Conservation (phyloP, 352 stramenopile species). For the Phytopythium oedochilum region DNA sequence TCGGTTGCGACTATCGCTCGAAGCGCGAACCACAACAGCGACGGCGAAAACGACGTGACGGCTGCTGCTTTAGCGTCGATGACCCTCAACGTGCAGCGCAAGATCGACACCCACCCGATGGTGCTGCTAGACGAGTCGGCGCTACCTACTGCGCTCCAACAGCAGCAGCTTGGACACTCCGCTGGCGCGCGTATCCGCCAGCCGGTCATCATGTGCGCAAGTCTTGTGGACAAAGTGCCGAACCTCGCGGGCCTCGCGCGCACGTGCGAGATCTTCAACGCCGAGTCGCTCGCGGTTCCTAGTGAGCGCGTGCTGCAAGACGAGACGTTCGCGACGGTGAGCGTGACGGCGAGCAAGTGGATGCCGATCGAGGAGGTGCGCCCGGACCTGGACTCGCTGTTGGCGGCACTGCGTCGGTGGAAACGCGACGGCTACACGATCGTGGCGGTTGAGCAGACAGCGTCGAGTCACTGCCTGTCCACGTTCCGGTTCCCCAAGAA, state of each 20-base stretch:
- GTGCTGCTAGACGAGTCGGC: conserved; percentile 52
- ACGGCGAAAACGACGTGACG: neutral
- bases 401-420: conserved; percentile 39
- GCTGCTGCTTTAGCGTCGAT: neutral
- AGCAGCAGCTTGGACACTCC: conserved; percentile 11
- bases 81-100: conserved; percentile 57
- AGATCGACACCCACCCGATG: conserved; percentile 67
- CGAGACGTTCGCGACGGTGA: conserved; percentile 89
- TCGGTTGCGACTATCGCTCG: neutral
- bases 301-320: conserved; percentile 83
- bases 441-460: conserved; percentile 94
- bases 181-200: conserved; percentile 32
- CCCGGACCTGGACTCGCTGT: conserved; percentile 29
- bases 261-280: conserved; percentile 95
- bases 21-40: neutral
- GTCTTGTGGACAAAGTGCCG: conserved; percentile 93
- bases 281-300: conserved; percentile 85
- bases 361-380: conserved; percentile 91
- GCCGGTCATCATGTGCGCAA: conserved; percentile 74
- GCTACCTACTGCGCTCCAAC: conserved; percentile 43
- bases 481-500: conserved; percentile 85
- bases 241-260: conserved; percentile 93
- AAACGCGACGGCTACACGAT: conserved; percentile 90
- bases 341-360: conserved; percentile 93
- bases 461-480: conserved; percentile 83